Evolutionary conservation across 495 filamentous ascomycete species (phyloP).

Genomic region (Corynascus novoguineensis): DNA sequence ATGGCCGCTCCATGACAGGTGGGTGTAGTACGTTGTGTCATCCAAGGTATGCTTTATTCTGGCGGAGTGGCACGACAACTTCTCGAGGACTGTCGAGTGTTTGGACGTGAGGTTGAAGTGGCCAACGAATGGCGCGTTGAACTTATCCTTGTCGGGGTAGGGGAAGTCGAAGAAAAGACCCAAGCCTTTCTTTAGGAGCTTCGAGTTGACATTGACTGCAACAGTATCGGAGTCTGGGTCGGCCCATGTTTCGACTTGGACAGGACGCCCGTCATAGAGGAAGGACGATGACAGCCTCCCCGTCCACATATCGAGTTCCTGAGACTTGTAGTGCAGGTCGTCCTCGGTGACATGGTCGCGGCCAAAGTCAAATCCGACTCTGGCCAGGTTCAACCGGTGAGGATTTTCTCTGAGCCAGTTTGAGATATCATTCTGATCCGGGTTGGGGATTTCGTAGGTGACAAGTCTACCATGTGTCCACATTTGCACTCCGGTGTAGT

Average conservation of each 20-base stretch:
- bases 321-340: conserved; percentile 34
- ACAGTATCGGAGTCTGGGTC: conserved; percentile 45
- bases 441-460: conserved; percentile 49
- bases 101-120: conserved; percentile 39
- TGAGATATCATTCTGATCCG: conserved; percentile 46
- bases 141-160: conserved; percentile 42
- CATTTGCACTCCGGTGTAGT: conserved; percentile 46
- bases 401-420: conserved; percentile 52
- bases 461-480: conserved; percentile 52
- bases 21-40: conserved; percentile 40
- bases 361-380: conserved; percentile 44
- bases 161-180: conserved; percentile 51
- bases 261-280: conserved; percentile 32
- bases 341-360: conserved; percentile 36
- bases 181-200: conserved; percentile 33
- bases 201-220: conserved; percentile 40
- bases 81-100: conserved; percentile 38
- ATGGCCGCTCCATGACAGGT: conserved; percentile 33
- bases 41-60: conserved; percentile 42
- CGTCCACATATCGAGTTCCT: conserved; percentile 47
- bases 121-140: conserved; percentile 46
- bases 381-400: conserved; percentile 46
- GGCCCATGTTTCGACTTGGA: conserved; percentile 42
- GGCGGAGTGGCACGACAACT: conserved; percentile 26
- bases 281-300: conserved; percentile 45